These are phyloP conservation scores for Mucor indicus DNA, from an alignment of 371 early-diverging fungal genomes.

Conservation along the genomic window DNA sequence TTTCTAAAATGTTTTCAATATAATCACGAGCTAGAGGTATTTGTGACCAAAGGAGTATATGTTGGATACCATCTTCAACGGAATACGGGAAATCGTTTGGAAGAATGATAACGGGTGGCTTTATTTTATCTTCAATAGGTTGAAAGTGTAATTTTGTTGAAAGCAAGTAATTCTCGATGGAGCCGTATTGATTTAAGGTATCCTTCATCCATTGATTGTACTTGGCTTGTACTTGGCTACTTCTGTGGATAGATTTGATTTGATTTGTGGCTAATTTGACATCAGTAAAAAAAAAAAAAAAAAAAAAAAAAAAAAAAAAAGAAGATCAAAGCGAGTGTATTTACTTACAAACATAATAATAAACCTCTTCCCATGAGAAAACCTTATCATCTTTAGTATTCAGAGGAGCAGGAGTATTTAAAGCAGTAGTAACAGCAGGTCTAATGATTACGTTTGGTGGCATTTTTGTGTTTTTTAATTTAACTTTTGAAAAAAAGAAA, in stretches of 20 bases:
- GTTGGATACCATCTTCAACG: conserved; percentile 26
- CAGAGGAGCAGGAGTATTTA: not conserved
- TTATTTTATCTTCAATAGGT: not conserved
- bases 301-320: not conserved
- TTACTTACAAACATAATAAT: conserved; percentile 21
- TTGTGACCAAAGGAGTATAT: conserved; percentile 51
- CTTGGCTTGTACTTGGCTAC: conserved; percentile 9
- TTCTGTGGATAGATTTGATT: conserved; percentile 18
- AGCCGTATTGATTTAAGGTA: conserved; percentile 23
- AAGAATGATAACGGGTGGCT: conserved; percentile 28
- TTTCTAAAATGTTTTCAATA: conserved; percentile 16
- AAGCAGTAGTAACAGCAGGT: not conserved
- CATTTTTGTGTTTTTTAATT: too few species aligned
- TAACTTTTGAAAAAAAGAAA: not conserved
- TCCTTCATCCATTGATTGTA: conserved; percentile 23
- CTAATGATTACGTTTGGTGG: conserved; percentile 11
- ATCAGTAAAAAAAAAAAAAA: not conserved
- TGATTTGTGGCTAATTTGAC: conserved; percentile 25
- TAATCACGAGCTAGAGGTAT: conserved; percentile 20
- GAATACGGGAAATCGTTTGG: conserved; percentile 56
- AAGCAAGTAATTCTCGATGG: conserved; percentile 30
- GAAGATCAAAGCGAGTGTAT: not conserved
- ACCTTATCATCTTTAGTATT: conserved; percentile 2
- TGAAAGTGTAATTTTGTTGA: conserved; percentile 19
- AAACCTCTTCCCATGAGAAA: conserved; percentile 19